These are phyloP conservation scores for Knufia fluminis DNA, from an alignment of 2,329 filamentous ascomycete genomes.

Conservation along the genomic window DNA sequence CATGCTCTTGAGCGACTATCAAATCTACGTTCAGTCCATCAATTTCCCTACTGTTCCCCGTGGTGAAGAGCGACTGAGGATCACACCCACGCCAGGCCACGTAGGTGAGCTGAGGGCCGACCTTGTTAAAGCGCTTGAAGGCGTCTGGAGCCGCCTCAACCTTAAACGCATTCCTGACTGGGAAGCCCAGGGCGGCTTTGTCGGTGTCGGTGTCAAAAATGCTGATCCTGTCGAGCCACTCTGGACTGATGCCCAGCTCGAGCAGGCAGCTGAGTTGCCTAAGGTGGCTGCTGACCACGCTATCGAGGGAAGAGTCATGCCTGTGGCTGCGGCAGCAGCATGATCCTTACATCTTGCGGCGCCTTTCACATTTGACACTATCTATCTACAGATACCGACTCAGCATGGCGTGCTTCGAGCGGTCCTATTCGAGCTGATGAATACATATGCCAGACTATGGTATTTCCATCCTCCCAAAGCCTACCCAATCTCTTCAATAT, in stretches of 20 bases:
- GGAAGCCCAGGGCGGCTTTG: conserved; percentile 83
- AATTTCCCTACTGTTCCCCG: conserved; percentile 98
- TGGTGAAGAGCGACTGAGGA: conserved; percentile 91
- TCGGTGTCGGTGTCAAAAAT: conserved; percentile 74
- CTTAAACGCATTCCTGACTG: conserved; percentile 92
- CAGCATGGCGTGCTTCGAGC: conserved; percentile 4
- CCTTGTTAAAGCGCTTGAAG: conserved; percentile 72
- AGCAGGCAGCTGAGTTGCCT: conserved; percentile 11
- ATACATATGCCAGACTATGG: conserved; percentile 55
- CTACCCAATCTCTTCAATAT: not conserved
- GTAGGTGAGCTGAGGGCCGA: conserved; percentile 74
- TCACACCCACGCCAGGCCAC: conserved; percentile 93
- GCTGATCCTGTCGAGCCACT: conserved; percentile 59
- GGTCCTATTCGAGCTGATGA: conserved; percentile 92
- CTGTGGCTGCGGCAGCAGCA: conserved; percentile 20
- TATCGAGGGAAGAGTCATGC: conserved; percentile 12
- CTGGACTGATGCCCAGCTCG: conserved; percentile 82
- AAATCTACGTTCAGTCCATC: conserved; percentile 96
- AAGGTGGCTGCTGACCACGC: conserved; percentile 13
- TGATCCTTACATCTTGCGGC: not conserved
- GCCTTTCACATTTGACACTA: not conserved
- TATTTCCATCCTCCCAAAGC: conserved; percentile 5
- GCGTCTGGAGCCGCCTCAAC: conserved; percentile 77
- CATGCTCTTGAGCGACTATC: conserved; percentile 77
- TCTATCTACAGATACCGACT: not conserved